Base-by-base conservation (phyloP, 176 grass and related monocot genomes). In the Oryza brachyantha region DNA sequence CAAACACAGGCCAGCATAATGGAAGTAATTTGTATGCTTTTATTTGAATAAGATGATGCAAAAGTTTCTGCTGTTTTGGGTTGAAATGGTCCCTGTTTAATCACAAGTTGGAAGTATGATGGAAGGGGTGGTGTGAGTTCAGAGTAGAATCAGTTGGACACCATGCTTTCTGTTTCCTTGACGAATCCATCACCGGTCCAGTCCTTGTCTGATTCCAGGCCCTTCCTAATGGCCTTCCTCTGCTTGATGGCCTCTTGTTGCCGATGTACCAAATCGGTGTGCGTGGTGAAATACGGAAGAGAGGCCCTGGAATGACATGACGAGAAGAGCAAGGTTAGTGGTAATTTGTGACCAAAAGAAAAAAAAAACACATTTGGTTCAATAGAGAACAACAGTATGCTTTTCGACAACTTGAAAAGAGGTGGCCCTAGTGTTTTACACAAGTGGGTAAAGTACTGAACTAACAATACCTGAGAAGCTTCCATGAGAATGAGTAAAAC, bases 111-210 rank as follows among this genome's bases (percentile, higher is more conserved):
- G 77, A 65, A 61, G 77, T 46, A 66, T 77, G 78, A 46, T 81
- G 58, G 46, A 48, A 66, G 68, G 72, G 31, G 31, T 24, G 50
- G 63, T 28, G 21, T 22, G 61, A 19, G 26, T 13, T 22, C 5
- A 40, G 36, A 27, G 37, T 43, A 28, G 43, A 79, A 76, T 97
- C 82, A 99, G 75, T 99, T 99, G 70, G 96, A 99, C 24, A 91
- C 96, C 92, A 99, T 99, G 78, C 92, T 99, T 52, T 99, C 92
- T 0, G 92, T 89, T 74, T 99, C 96, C 48, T 88, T 86, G 62
- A 99, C 92, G 16, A 99, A 99, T 1, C 96, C 96, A 63, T 99
- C 96, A 10, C 92, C 96, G n/a, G 96, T 99, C 96, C 92, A 99
- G 66, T 99, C 96, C 81, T 91, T 87, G 66, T 99, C 92, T 25